Base-by-base conservation (phyloP, 2,329 filamentous ascomycete species). In the Botrytis elliptica region DNA sequence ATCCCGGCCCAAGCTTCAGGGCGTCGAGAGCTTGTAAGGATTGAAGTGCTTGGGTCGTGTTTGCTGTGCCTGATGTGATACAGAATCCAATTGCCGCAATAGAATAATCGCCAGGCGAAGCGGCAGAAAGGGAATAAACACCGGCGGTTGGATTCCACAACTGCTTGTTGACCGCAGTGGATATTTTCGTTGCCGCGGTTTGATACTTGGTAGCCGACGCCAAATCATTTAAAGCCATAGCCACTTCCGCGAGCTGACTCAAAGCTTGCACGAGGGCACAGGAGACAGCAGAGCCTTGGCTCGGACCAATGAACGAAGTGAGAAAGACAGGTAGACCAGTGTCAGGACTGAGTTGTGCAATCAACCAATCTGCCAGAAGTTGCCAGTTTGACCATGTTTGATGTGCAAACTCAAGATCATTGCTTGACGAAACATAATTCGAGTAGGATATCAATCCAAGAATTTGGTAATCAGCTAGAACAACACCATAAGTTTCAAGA, bases 121-220 rank as follows among this genome's bases (percentile, higher is more conserved):
- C 66, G 14, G 79, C 73, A 2, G 79, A 79, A 2, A 81, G 75
- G 2, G 79, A 80, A 74, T 83, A 84, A 7, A 77, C 75, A 3
- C 81, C 82, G 0, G 81, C 66, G 18, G 73, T 29, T 0, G 73
- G 70, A 55, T 82, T 82, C 82, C 82, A 84, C 16, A 84, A 79
- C 1, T 78, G 74, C 1, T 67, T 52, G 67, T 83, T 81, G 33
- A 83, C 78, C 22, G 78, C 78, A 4, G 73, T 62, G n/a, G 72
- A 75, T 18, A 83, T 70, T 18, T 71, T 73, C 0, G 40, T 25
- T 16, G 82, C 79, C 2, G 77, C 76, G 6, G 63, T 42, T 9
- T 67, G 70, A 69, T 82, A 82, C 10, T 73, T 44, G 1, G 57
- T 33, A 7, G 79, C 81, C 3, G 80, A 74, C 12, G 70, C 63